Evolutionary conservation across 192 early-diverging fungal genomes (phyloP).

Genomic region (Mortierella alpina): DNA sequence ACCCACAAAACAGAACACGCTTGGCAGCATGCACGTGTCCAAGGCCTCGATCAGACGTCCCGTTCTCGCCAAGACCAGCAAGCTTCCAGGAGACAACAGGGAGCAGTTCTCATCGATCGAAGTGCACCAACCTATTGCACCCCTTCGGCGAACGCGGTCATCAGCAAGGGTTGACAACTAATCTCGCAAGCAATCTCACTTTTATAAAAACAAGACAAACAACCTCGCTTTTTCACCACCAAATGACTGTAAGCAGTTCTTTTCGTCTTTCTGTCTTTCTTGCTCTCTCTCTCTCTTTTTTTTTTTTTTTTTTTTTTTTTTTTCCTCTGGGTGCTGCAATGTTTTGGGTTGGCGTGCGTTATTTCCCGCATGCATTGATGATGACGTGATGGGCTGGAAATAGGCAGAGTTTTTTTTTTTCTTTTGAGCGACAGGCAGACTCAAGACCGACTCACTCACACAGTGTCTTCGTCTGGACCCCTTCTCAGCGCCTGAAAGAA

Average conservation of each 20-base stretch:
- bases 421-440: neutral
- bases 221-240: neutral
- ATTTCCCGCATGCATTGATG: neutral
- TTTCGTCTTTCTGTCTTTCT: slow-evolving; percentile 7
- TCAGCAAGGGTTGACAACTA: neutral
- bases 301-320: slow-evolving; percentile 11
- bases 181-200: no score
- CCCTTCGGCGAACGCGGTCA: slow-evolving; percentile 21
- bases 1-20: slow-evolving; percentile 18
- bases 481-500: no score
- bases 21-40: slow-evolving; percentile 4
- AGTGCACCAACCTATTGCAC: neutral
- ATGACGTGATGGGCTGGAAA: neutral
- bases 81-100: neutral
- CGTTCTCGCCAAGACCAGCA: neutral
- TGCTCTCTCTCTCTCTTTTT: slow-evolving; percentile 1
- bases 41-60: slow-evolving; percentile 9
- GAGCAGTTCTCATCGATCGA: neutral
- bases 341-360: no score
- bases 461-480: no score
- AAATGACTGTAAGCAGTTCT: neutral
- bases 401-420: slow-evolving; percentile 7
- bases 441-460: no score
- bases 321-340: neutral
- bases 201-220: no score